A percentile compares a stretch with the other conserved stretches of the same genome.
These are phyloP conservation scores for Penicillium coffeae DNA, from an alignment of 495 filamentous ascomycete species.

Conservation along the genomic window DNA sequence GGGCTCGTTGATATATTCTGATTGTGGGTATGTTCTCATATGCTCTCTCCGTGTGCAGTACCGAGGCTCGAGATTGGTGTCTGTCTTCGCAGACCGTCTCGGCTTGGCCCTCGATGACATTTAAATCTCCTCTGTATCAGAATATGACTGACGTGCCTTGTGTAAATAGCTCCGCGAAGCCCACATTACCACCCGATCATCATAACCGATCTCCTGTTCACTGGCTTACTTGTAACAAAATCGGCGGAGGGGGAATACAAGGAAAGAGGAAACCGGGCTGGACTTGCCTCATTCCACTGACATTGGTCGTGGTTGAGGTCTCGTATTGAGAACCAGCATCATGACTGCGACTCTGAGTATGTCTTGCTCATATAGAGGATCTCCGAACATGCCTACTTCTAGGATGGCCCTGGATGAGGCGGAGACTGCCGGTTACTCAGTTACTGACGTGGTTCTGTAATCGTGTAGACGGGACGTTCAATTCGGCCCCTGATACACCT, in stretches of 20 bases:
- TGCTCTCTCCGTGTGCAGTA: conserved; percentile 15
- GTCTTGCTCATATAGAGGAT: conserved; percentile 30
- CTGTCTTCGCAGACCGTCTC: too few species aligned
- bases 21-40: conserved; percentile 25
- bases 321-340: conserved; percentile 32
- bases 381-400: conserved; percentile 11
- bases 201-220: conserved; percentile 1
- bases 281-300: conserved; percentile 10
- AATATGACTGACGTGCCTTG: neutral
- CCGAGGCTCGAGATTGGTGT: conserved; percentile 15
- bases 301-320: conserved; percentile 31
- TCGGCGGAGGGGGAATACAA: conserved; percentile 21
- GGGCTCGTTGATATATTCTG: conserved; percentile 14
- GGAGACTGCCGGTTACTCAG: conserved; percentile 29
- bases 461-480: conserved; percentile 47
- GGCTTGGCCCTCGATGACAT: too few species aligned
- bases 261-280: conserved; percentile 10
- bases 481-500: conserved; percentile 64
- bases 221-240: conserved; percentile 9
- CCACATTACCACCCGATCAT: neutral
- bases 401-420: conserved; percentile 6
- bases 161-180: neutral
- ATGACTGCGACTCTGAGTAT: conserved; percentile 51
- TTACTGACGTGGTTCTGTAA: conserved; percentile 40
- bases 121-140: too few species aligned